phyloP scores from a whole-genome alignment of 768 basidiomycete species.

The Xerocomellus amylosporus region DNA sequence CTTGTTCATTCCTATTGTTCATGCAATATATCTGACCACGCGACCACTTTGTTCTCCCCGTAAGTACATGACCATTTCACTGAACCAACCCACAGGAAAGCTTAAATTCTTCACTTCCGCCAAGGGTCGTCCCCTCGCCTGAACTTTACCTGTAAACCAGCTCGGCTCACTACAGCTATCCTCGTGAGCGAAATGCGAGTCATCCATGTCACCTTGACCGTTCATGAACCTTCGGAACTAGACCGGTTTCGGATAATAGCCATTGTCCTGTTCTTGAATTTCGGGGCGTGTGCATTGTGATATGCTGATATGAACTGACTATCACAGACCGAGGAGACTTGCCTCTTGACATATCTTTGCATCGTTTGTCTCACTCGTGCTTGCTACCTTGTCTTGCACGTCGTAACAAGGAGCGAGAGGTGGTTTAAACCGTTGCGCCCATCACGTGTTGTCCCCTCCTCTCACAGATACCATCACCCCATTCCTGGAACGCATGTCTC shows the following conservation, averaged over 20 bases:
- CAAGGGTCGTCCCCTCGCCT: constrained; percentile 9
- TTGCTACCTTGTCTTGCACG: constrained; percentile 37
- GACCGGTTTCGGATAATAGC: constrained; percentile 36
- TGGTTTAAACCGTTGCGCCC: constrained; percentile 14
- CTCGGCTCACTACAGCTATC: constrained; percentile 2
- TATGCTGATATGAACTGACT: constrained; percentile 21
- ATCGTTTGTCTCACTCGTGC: constrained; percentile 22
- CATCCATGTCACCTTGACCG: constrained; percentile 18
- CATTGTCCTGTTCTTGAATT: constrained; percentile 30
- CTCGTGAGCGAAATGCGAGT: constrained; percentile 16
- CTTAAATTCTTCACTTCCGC: constrained; percentile 18
- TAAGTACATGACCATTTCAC: constrained; percentile 11
- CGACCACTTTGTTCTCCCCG: constrained; percentile 6
- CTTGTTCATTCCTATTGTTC: constrained; percentile 29
- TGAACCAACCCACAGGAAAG: constrained; percentile 10
- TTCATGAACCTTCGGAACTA: constrained; percentile 30
- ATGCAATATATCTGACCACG: constrained; percentile 10
- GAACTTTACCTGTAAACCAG: constrained; percentile 8
- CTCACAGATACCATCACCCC: background rate
- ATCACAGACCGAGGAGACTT: constrained; percentile 3
- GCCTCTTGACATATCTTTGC: constrained; percentile 18
- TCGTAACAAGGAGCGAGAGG: constrained; percentile 26
- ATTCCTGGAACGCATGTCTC: constrained; percentile 8
- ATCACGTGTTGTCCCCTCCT: background rate
- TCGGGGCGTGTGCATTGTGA: constrained; percentile 13